These are phyloP conservation scores for Penicillium sp. DNA, from an alignment of 2,329 filamentous ascomycete genomes.

Conservation along the genomic window DNA sequence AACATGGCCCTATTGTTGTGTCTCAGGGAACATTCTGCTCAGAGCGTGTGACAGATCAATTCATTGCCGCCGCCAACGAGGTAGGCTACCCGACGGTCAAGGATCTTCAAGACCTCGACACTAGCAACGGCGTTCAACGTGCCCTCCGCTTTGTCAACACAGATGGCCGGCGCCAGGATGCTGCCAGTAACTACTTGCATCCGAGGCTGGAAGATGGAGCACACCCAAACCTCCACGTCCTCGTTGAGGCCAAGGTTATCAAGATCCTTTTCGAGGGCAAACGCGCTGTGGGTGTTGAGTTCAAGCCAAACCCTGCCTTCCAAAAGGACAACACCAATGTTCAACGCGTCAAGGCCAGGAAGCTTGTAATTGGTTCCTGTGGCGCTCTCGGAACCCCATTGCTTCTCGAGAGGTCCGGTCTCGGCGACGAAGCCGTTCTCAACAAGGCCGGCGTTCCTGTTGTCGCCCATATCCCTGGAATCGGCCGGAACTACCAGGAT, in stretches of 20 bases:
- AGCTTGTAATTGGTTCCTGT: conserved; percentile 70
- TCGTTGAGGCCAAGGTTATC: conserved; percentile 73
- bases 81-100: conserved; percentile 3
- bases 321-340: conserved; percentile 52
- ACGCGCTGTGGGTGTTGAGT: conserved; percentile 67
- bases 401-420: conserved; percentile 71
- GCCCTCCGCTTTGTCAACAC: conserved; percentile 39
- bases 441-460: conserved; percentile 65
- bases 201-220: conserved; percentile 61
- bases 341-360: conserved; percentile 64
- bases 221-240: conserved; percentile 67
- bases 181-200: conserved; percentile 75
- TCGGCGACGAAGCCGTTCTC: conserved; percentile 70
- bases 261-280: conserved; percentile 72
- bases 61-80: conserved; percentile 1
- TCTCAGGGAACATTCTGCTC: conserved; percentile 1
- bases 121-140: conserved; percentile 39
- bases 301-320: conserved; percentile 68
- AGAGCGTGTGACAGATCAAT: conserved; percentile 1
- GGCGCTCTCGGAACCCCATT: conserved; percentile 71
- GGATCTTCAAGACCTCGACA: conserved; percentile 45
- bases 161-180: conserved; percentile 68
- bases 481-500: conserved; percentile 74
- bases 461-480: conserved; percentile 67
- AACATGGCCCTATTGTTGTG: conserved; percentile 3